A percentile compares a stretch with the other conserved stretches of the same genome.
phyloP scores from a whole-genome alignment of 768 basidiomycete species.

The Phlebiopsis flavidoalba region DNA sequence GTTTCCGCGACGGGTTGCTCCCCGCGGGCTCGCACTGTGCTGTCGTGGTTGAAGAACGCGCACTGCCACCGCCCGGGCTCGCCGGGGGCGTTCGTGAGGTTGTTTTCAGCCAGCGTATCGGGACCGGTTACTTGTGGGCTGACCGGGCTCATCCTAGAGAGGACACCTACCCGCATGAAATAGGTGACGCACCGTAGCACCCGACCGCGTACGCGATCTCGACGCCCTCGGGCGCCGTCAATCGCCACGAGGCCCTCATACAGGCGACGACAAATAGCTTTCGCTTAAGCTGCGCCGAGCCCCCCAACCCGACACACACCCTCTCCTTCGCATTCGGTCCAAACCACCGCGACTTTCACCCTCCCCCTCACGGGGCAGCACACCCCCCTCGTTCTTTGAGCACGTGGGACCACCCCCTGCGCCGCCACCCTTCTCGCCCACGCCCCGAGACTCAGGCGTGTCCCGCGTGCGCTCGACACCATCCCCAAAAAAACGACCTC shows the following conservation, averaged over 20 bases:
- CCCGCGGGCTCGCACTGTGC: conserved; percentile 36
- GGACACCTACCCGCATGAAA: not conserved
- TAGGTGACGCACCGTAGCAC: conserved; percentile 46
- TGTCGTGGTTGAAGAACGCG: conserved; percentile 56
- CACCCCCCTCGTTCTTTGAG: conserved; percentile 50
- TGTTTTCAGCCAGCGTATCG: conserved; percentile 61
- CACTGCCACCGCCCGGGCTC: conserved; percentile 60
- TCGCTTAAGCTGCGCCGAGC: conserved; percentile 66
- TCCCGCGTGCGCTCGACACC: conserved; percentile 53
- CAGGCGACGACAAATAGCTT: conserved; percentile 59
- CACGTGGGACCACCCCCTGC: conserved; percentile 63
- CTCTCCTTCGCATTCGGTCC: conserved; percentile 60
- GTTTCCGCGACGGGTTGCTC: conserved; percentile 34
- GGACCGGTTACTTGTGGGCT: conserved; percentile 69
- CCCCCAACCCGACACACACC: conserved; percentile 72
- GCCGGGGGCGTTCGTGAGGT: conserved; percentile 47
- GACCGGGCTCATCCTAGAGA: no score
- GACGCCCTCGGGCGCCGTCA: conserved; percentile 43
- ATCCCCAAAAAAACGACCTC: conserved; percentile 59
- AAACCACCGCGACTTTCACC: conserved; percentile 58
- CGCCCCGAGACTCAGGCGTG: conserved; percentile 43
- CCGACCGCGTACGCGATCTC: conserved; percentile 56
- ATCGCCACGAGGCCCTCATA: conserved; percentile 52
- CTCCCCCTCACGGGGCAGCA: conserved; percentile 35
- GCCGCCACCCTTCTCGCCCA: conserved; percentile 41